Percentiles rank a stretch among this genome's conserved stretches.
Conservation (phyloP, 2,329 filamentous ascomycete species). For the Botrytis galanthina region DNA sequence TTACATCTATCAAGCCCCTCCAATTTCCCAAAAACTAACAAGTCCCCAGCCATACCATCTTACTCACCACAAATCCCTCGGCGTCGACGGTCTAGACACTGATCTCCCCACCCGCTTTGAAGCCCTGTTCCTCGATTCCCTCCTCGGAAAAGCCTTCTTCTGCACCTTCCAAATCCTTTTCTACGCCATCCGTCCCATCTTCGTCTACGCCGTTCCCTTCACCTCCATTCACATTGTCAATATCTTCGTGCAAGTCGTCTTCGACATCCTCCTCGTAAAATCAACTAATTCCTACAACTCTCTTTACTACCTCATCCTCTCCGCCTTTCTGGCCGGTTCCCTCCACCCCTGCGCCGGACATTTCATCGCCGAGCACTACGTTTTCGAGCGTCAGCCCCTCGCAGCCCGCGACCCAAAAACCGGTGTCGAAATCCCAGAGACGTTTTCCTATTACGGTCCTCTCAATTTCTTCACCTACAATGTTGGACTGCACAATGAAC, state of each 20-base stretch:
- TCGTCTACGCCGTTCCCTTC: constrained; percentile 85
- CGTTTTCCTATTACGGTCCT: constrained; percentile 93
- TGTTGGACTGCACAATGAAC: constrained; percentile 96
- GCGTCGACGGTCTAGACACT: constrained; percentile 92
- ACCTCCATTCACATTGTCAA: constrained; percentile 84
- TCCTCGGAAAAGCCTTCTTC: constrained; percentile 97
- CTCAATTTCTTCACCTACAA: constrained; percentile 95
- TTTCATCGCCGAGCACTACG: constrained; percentile 98
- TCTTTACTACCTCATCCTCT: constrained; percentile 79
- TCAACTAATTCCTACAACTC: constrained; percentile 57
- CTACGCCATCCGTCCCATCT: constrained; percentile 94
- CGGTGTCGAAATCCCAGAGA: constrained; percentile 71
- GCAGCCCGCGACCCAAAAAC: constrained; percentile 57
- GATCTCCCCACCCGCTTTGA: constrained; percentile 92
- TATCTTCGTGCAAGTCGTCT: constrained; percentile 69
- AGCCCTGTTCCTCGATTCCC: constrained; percentile 88
- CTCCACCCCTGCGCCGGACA: constrained; percentile 94
- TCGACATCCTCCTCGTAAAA: constrained; percentile 69
- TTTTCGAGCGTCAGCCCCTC: constrained; percentile 61
- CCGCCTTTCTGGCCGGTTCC: constrained; percentile 88
- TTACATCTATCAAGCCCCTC: neutral
- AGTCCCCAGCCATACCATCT: constrained; percentile 79
- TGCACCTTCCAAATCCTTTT: constrained; percentile 99
- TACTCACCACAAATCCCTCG: constrained; percentile 97
- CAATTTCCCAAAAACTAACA: constrained; percentile 25